Base-by-base conservation (phyloP, 2,329 filamentous ascomycete genomes). In the Ustilaginoidea virens region DNA sequence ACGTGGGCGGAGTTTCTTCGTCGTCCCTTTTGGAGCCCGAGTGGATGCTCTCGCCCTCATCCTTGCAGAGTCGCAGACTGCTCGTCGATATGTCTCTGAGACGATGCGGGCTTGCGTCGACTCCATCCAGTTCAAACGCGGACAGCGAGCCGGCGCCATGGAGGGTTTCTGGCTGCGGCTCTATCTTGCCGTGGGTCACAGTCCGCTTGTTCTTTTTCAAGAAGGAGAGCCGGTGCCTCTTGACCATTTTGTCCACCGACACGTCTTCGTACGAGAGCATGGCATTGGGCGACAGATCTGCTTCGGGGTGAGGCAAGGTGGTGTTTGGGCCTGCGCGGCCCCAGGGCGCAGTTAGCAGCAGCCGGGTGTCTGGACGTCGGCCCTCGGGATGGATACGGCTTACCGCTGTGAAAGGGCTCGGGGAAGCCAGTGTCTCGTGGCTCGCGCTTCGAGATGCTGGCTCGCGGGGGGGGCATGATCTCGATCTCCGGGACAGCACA, bases 221-320 rank as follows among this genome's bases (percentile, higher is more conserved):
- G 38, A 69, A 59, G 3, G 59, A 59, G 16, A 55, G 58, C 25
- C 56, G 56, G 23, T 60, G 55, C 25, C 62, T 55, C 20, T 52
- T 46, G 23, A 61, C 41, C 18, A 55, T 52, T 27, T 51, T 53
- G 15, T 50, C 47, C 1, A 60, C 48, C 30, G 60, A 54, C 25
- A 69, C 49, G 36, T 74, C 67, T 30, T 65, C 60, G 30, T 64
- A 59, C 22, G 60, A 61, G 33, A 77, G 68, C 40, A 54, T 61
- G 25, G 69, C 71, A 35, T 68, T 59, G 27, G 62, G 61, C 10
- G 61, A 64, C 5, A 67, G 56, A 39, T 73, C 61, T 33, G 72
- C 72, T 12, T 73, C 69, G 14, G 72, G 72, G 35, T 76, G 70
- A 13, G 66, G 67, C 11, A 69, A 54, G 3, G 69, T 72, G 10